phyloP scores from a whole-genome alignment of 352 stramenopile species.

The Pythium pectinolyticum region DNA sequence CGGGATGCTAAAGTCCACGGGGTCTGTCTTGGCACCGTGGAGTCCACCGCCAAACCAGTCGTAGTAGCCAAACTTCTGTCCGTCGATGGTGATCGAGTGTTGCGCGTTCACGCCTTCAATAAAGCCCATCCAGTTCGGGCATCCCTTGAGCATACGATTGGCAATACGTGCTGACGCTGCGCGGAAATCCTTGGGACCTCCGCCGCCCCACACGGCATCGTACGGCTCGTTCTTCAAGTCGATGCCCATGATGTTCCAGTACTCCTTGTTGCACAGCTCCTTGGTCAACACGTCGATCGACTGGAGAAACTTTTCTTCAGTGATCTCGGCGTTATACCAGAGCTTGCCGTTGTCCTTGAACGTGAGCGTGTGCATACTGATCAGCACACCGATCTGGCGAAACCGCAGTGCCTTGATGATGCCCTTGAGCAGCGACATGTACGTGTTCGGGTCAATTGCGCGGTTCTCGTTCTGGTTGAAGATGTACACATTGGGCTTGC shows the following conservation, averaged over 20 bases:
- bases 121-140: conserved; percentile 70
- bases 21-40: conserved; percentile 36
- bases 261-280: conserved; percentile 52
- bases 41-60: conserved; percentile 73
- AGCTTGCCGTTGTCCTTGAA: conserved; percentile 30
- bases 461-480: conserved; percentile 56
- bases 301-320: conserved; percentile 22
- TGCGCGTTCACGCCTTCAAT: conserved; percentile 61
- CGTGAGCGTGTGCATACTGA: conserved; percentile 46
- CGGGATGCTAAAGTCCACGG: conserved; percentile 46
- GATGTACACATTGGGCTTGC: conserved; percentile 31
- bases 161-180: conserved; percentile 51
- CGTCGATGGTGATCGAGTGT: conserved; percentile 50
- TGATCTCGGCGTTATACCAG: conserved; percentile 33
- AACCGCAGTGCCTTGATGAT: conserved; percentile 41
- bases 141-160: conserved; percentile 66
- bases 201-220: conserved; percentile 54
- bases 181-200: conserved; percentile 43
- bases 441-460: conserved; percentile 40
- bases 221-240: conserved; percentile 71
- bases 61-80: conserved; percentile 50
- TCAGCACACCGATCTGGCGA: conserved; percentile 44
- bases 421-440: conserved; percentile 43
- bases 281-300: conserved; percentile 40
- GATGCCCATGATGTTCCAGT: conserved; percentile 76